Conservation (phyloP, 2,329 filamentous ascomycete species). For the Colletotrichum lupini region DNA sequence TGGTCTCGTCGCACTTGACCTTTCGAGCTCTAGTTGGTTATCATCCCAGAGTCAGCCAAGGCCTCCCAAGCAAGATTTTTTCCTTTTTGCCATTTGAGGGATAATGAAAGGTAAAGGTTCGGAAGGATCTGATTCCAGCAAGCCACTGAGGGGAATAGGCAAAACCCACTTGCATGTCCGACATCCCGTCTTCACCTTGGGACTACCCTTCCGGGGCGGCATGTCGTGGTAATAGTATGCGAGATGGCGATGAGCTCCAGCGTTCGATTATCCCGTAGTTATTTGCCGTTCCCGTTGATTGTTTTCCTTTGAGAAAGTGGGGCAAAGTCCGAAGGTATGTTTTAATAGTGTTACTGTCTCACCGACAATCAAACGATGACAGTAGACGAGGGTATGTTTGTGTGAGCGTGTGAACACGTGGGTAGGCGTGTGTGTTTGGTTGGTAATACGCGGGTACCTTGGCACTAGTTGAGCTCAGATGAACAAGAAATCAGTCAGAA, state of each 20-base stretch:
- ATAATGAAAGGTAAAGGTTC: no score
- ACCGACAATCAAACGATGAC: neutral
- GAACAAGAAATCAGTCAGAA: conserved; percentile 15
- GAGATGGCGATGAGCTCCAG: neutral
- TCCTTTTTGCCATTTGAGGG: no score
- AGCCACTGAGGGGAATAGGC: neutral
- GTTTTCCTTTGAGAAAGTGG: neutral
- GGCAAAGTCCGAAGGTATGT: neutral
- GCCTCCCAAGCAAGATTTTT: neutral
- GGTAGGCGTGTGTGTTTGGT: neutral
- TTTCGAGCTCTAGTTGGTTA: conserved; percentile 57
- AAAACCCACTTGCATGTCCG: conserved; percentile 64
- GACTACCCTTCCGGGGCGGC: conserved; percentile 30
- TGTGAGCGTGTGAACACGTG: no score
- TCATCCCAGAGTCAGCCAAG: neutral
- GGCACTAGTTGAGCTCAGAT: conserved; percentile 4
- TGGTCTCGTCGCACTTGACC: conserved; percentile 68
- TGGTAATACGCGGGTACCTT: neutral
- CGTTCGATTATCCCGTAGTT: neutral
- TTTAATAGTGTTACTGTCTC: neutral
- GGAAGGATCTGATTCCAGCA: no score
- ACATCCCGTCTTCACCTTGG: conserved; percentile 61
- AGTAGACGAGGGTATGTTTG: neutral
- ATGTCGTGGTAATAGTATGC: neutral
- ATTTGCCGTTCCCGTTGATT: neutral